These are phyloP conservation scores for Exophiala oligosperma DNA, from an alignment of 2,329 filamentous ascomycete genomes.

Conservation along the genomic window DNA sequence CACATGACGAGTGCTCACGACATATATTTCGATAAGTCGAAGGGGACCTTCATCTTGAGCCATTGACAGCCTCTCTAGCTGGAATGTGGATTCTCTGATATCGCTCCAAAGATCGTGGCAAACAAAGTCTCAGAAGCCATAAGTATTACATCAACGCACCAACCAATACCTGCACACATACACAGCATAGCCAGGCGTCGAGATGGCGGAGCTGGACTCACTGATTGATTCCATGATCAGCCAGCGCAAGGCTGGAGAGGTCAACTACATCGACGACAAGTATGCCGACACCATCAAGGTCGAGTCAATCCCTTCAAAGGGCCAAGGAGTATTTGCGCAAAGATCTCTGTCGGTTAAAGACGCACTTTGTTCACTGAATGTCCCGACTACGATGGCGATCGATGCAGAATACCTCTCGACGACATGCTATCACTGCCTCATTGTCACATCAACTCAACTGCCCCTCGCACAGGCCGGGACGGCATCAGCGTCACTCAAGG, in stretches of 20 bases:
- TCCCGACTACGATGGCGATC: conserved; percentile 13
- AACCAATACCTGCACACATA: neutral
- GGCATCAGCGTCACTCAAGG: conserved; percentile 41
- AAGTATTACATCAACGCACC: no score
- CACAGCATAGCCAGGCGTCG: neutral
- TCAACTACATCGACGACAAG: conserved; percentile 4
- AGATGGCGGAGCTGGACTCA: conserved; percentile 1
- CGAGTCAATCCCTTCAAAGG: conserved; percentile 8
- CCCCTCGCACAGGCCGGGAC: conserved; percentile 20
- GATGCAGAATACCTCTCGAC: conserved; percentile 12
- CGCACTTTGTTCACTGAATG: conserved; percentile 9
- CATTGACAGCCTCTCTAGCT: no score
- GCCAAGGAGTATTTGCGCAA: conserved; percentile 12
- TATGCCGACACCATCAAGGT: conserved; percentile 7
- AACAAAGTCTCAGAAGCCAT: no score
- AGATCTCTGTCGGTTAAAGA: conserved; percentile 10
- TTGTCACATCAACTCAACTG: conserved; percentile 14
- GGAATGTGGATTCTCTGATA: no score
- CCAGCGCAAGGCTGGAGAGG: conserved; percentile 6
- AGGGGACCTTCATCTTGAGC: no score
- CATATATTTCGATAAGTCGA: no score
- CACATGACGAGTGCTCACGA: no score
- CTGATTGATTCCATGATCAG: conserved; percentile 11
- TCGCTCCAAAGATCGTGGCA: no score
- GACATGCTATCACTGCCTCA: conserved; percentile 18